Evolutionary conservation across 1,139 yeast genomes (phyloP), one percentile per base, ranked within the genome.

Genomic region (Pichia inconspicua): DNA sequence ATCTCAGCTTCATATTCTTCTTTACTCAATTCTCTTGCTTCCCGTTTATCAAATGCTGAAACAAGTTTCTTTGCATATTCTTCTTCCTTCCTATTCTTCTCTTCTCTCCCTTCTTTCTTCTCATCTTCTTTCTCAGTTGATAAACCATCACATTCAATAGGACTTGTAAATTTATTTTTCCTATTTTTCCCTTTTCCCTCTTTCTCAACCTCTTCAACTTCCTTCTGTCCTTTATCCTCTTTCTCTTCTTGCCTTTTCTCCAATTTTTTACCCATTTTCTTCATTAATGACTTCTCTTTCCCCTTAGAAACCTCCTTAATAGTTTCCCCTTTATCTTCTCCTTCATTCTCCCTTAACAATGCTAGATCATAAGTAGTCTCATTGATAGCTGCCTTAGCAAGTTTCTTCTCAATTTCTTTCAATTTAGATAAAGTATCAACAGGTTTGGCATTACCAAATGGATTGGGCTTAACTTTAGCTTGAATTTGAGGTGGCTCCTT

Each of bases 401-500:
- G 64, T 56, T 74, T 65, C 47, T 71, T 68, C 46, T 77, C 80
- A 17, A 77, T 61, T 48, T 75, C 78, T 41, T 69, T 53, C 48
- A 72, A 73, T 53, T 69, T 73, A 3, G 77, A 64, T 27, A 72
- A 62, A 1, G 74, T 70, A 55, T 76, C 81, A 5, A 76, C 78
- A 0, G 81, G 81, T 56, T 71, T 76, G 0, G 80, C 81, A 30
- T 67, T 61, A 3, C 81, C 80, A 60, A 76, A 76, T 2, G 80
- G 80, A 54, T 72, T 75, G 2, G 68, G 54, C 50, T 69, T 74
- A 58, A 66, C 74, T 70, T 48, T 74, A 8, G 14, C 32, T 35
- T 27, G 25, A n/a, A 12, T 19, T 35, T 37, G 25, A 31, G 15
- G 30, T 17, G 19, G 27, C 14, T 7, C 40, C 19, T 15, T 27